A percentile compares a stretch with the other conserved stretches of the same genome.
Evolutionary conservation across 2,329 filamentous ascomycete genomes (phyloP).

Genomic region (Colletotrichum paranaense): DNA sequence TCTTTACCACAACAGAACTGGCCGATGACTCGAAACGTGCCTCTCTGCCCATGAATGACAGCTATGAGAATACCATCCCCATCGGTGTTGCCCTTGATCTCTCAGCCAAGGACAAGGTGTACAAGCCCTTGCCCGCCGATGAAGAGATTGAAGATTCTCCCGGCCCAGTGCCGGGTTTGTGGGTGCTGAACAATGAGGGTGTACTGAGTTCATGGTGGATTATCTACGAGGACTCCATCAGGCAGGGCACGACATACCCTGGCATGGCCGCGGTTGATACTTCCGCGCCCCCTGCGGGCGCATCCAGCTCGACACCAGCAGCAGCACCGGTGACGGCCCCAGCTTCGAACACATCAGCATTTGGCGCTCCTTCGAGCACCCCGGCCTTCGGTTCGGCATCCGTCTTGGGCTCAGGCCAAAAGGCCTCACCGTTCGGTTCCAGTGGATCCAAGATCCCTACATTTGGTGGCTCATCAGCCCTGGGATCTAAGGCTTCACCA

Average conservation of each 20-base stretch:
- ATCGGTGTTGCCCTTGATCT: constrained; percentile 87
- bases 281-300: constrained; percentile 41
- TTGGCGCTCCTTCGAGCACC: constrained; percentile 38
- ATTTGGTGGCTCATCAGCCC: constrained; percentile 59
- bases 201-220: constrained; percentile 90
- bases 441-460: constrained; percentile 46
- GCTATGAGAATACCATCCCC: constrained; percentile 77
- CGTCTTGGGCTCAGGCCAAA: constrained; percentile 53
- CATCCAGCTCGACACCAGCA: constrained; percentile 33
- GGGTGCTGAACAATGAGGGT: constrained; percentile 90
- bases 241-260: constrained; percentile 77
- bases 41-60: constrained; percentile 77
- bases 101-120: constrained; percentile 83
- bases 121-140: constrained; percentile 80
- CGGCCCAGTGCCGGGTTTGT: constrained; percentile 83
- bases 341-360: constrained; percentile 36
- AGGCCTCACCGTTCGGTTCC: constrained; percentile 37
- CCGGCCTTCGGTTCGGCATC: constrained; percentile 41
- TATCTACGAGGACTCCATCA: constrained; percentile 88
- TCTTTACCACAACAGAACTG: constrained; percentile 80
- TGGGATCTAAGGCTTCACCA: constrained; percentile 63
- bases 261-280: constrained; percentile 65
- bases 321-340: not conserved
- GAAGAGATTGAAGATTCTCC: constrained; percentile 83
- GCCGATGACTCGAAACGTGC: constrained; percentile 81